Evolutionary conservation across 148 eudicot genomes (phyloP), one percentile per base, ranked within the genome.

Genomic region (Camellia lanceoleosa): DNA sequence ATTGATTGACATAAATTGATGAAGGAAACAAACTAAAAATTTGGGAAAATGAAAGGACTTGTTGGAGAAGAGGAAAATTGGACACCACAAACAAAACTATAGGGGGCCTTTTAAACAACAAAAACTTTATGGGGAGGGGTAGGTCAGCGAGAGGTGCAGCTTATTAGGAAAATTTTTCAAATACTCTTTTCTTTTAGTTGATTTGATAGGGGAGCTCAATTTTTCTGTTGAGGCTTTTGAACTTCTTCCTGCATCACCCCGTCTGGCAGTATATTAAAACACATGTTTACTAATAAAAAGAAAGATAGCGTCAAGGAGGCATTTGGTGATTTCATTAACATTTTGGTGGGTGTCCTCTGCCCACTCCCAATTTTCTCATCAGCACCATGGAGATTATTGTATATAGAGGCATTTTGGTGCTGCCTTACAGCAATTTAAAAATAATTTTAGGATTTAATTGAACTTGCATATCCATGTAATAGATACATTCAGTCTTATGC

Each of bases 331-430:
- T 42, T 42, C 66, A 60, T 5, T 55, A 13, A 23, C 7, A 20
- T 49, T 30, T 71, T 72, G 15, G 61, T 20, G 61, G 61, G 12
- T n/a, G 16, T 52, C 46, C 41, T 23, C 75, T 72, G 75, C 75
- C 14, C n/a, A 13, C 59, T 71, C 18, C 23, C 23, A 3, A 4
- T 49, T 66, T 54, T 69, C 61, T 77, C 73, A 51, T 42, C 61
- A 54, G 23, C 59, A 52, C n/a, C 41, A 54, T 67, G 46, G 72
- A 54, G 73, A 56, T 54, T n/a, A 52, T 41, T 23, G 18, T 16
- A 19, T 55, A 11, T 54, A 70, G 16, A 16, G 51, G 52, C n/a
- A 67, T 46, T 30, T 52, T 52, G 7, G 12, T 52, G 43, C 64
- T 65, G 18, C 60, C 19, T 66, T 49, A 7, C 11, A 65, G n/a